Evolutionary conservation across 257 asterid genomes (phyloP).

Genomic region (Jacaranda mimosifolia): DNA sequence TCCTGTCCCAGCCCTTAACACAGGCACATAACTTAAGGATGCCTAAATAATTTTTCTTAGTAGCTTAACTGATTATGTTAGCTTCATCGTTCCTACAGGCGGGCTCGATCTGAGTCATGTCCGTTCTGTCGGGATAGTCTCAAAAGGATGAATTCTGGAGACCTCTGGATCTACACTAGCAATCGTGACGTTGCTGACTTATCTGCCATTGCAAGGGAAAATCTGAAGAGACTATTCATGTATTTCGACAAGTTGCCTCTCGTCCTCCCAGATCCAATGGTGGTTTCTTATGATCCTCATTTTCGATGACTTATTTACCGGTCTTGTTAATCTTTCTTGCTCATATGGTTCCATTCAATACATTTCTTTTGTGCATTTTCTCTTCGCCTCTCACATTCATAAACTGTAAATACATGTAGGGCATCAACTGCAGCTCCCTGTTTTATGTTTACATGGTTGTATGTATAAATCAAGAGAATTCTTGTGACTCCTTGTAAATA

Average conservation of each 20-base stretch:
- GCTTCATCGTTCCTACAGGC: constrained; percentile 51
- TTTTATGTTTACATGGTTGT: too few species aligned
- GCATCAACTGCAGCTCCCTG: background rate
- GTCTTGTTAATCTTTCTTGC: background rate
- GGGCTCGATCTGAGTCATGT: constrained; percentile 78
- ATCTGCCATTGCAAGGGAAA: constrained; percentile 63
- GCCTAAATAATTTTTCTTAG: too few species aligned
- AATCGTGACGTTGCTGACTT: constrained; percentile 61
- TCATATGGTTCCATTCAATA: constrained; percentile 29
- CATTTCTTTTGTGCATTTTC: background rate
- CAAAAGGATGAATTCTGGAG: constrained; percentile 74
- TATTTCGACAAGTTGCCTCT: constrained; percentile 72
- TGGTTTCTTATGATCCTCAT: constrained; percentile 60
- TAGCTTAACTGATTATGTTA: too few species aligned
- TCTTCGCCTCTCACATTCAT: background rate
- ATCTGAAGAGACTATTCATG: constrained; percentile 68
- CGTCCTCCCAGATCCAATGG: constrained; percentile 49
- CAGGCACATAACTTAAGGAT: too few species aligned
- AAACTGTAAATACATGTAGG: constrained; percentile 22
- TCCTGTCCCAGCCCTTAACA: too few species aligned
- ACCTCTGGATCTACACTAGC: constrained; percentile 88
- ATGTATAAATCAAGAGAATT: too few species aligned
- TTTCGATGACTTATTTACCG: constrained; percentile 41
- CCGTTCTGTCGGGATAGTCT: constrained; percentile 92
- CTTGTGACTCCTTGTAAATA: too few species aligned